A percentile compares a stretch with the other conserved stretches of the same genome.
phyloP scores from a whole-genome alignment of 78 protist genomes.

The Dictyostelium intermedium region DNA sequence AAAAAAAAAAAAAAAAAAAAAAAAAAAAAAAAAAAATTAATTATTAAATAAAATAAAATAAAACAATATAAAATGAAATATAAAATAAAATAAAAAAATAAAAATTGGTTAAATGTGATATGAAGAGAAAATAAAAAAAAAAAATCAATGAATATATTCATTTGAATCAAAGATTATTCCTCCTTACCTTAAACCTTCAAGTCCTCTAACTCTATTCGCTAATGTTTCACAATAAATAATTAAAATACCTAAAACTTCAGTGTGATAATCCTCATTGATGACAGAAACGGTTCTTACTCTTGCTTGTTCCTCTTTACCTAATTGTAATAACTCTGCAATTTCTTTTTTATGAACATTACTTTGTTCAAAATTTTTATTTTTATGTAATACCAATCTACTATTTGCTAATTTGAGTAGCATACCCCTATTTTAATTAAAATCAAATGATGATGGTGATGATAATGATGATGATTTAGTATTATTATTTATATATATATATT shows the following conservation, averaged over 20 bases:
- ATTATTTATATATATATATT: too few species aligned
- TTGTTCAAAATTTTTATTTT: slow-evolving; percentile 52
- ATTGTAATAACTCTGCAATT: slow-evolving; percentile 74
- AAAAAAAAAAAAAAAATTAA: too few species aligned
- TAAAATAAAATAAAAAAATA: background rate
- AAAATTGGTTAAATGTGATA: too few species aligned
- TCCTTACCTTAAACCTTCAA: slow-evolving; percentile 71
- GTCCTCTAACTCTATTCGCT: slow-evolving; percentile 56
- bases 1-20: too few species aligned
- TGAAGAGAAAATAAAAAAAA: too few species aligned
- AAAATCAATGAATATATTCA: too few species aligned
- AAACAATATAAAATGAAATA: too few species aligned
- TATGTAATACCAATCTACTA: slow-evolving; percentile 61
- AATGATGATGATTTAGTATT: too few species aligned
- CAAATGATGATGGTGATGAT: background rate
- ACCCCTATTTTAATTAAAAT: slow-evolving; percentile 5
- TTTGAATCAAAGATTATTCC: too few species aligned
- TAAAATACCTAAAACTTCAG: slow-evolving; percentile 70
- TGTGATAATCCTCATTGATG: slow-evolving; percentile 77
- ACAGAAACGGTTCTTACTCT: slow-evolving; percentile 61
- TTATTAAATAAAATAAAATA: too few species aligned
- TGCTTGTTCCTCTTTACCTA: slow-evolving; percentile 84
- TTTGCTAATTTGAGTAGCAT: slow-evolving; percentile 68
- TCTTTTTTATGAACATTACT: slow-evolving; percentile 68
- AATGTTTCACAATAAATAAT: slow-evolving; percentile 65